Conservation (phyloP, 176 grass and related monocot genomes). For the Poa annua region DNA sequence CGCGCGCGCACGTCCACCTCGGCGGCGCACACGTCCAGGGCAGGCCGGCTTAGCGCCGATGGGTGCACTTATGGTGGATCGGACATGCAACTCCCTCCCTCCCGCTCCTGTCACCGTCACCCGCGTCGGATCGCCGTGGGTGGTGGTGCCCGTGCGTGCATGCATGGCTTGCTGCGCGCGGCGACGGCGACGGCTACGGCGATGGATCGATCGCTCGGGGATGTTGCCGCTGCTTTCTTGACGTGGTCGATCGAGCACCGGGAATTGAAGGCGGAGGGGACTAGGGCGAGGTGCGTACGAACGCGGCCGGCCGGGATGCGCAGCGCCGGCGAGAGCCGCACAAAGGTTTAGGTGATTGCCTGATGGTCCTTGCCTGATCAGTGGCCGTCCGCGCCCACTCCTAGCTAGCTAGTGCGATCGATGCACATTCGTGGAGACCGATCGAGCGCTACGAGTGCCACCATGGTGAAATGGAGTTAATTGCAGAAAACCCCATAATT, state of each 20-base stretch:
- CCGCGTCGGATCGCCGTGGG: background rate
- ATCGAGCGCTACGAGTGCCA: no score
- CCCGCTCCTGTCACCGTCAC: background rate
- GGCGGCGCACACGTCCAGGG: no score
- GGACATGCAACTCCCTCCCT: background rate
- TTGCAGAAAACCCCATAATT: no score
- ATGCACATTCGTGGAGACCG: no score
- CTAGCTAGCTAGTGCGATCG: background rate
- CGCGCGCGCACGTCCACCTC: conserved; percentile 3
- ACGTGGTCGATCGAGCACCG: background rate
- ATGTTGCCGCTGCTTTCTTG: background rate
- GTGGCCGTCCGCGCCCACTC: background rate
- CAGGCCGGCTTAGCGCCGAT: background rate
- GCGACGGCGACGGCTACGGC: background rate
- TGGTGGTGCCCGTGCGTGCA: background rate
- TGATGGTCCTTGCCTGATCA: no score
- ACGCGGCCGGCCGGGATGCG: background rate
- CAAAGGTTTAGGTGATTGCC: background rate
- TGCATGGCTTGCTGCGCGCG: background rate
- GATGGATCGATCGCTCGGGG: background rate
- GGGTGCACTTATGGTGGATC: background rate
- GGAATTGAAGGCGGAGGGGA: background rate
- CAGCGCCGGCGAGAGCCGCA: background rate
- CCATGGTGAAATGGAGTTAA: no score
- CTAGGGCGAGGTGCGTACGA: background rate